A percentile compares a stretch with the other conserved stretches of the same genome.
These are phyloP conservation scores for Vigna hirtella DNA, from an alignment of 306 rosid genomes.

Conservation along the genomic window DNA sequence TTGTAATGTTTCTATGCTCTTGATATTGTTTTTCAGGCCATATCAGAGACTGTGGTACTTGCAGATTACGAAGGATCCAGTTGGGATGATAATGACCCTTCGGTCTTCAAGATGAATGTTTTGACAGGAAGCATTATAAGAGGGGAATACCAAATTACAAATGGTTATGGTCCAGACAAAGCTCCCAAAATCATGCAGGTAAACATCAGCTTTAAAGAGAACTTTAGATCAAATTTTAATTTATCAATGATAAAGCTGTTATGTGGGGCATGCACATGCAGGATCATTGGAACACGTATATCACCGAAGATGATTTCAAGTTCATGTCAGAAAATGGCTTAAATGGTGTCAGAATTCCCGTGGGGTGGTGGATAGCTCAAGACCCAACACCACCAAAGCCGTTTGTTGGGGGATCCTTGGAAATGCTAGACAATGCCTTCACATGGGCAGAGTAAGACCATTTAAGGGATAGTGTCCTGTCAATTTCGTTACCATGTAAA, in stretches of 20 bases:
- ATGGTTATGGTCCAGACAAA: slow-evolving; percentile 71
- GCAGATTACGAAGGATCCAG: slow-evolving; percentile 55
- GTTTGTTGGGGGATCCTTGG: slow-evolving; percentile 71
- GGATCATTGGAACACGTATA: slow-evolving; percentile 71
- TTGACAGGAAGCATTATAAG: slow-evolving; percentile 32
- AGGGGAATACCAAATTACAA: slow-evolving; percentile 80
- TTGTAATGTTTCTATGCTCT: not conserved
- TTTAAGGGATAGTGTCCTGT: not conserved
- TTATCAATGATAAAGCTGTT: not conserved
- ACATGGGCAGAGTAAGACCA: slow-evolving; percentile 73
- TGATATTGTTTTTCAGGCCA: slow-evolving; percentile 46
- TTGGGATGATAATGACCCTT: slow-evolving; percentile 75
- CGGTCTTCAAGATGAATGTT: slow-evolving; percentile 63
- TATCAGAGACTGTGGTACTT: slow-evolving; percentile 46
- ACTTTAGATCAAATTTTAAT: slow-evolving; percentile 23
- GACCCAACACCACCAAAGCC: slow-evolving; percentile 81
- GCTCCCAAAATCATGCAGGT: slow-evolving; percentile 67
- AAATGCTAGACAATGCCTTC: slow-evolving; percentile 69
- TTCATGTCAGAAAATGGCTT: slow-evolving; percentile 67
- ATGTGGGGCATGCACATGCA: slow-evolving; percentile 27
- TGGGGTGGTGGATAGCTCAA: slow-evolving; percentile 79
- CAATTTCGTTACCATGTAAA: slow-evolving; percentile 4
- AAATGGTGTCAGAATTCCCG: slow-evolving; percentile 72
- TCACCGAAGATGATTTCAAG: slow-evolving; percentile 69
- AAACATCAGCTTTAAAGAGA: not conserved